A percentile compares a stretch with the other conserved stretches of the same genome.
Evolutionary conservation across 345 rosid genomes (phyloP).

Genomic region (Eutrema yunnanense): DNA sequence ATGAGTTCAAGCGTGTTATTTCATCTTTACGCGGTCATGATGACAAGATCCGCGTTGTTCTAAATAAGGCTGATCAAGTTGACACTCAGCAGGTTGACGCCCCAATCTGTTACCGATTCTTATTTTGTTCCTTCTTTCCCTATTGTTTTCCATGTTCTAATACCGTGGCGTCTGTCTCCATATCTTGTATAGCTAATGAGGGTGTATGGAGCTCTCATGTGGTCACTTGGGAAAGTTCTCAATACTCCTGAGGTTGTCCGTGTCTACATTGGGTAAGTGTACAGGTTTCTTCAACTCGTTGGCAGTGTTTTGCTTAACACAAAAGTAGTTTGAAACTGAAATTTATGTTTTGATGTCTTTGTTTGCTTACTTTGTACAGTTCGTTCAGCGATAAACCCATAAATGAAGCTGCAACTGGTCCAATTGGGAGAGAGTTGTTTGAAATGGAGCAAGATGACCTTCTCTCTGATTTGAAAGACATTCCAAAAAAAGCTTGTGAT

Average conservation of each 20-base stretch:
- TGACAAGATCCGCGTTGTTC: constrained; percentile 93
- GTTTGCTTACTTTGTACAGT: constrained; percentile 36
- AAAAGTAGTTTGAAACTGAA: constrained; percentile 1
- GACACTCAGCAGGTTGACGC: constrained; percentile 77
- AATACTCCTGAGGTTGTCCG: constrained; percentile 93
- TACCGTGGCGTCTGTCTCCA: background rate
- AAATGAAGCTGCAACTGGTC: constrained; percentile 69
- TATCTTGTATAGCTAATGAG: constrained; percentile 72
- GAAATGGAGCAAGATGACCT: constrained; percentile 96
- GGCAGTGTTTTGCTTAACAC: background rate
- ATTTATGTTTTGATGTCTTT: background rate
- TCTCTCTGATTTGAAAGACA: constrained; percentile 77
- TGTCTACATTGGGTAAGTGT: constrained; percentile 82
- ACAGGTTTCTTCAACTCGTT: background rate
- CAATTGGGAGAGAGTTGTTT: constrained; percentile 83
- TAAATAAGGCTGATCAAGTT: constrained; percentile 94
- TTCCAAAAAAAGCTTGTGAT: constrained; percentile 98
- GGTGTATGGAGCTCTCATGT: constrained; percentile 97
- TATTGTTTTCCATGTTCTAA: background rate
- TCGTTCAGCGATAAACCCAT: constrained; percentile 94
- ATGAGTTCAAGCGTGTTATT: constrained; percentile 97
- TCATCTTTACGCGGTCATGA: constrained; percentile 91
- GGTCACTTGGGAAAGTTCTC: constrained; percentile 97
- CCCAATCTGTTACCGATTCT: background rate
- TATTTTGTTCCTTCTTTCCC: background rate